Percentiles rank a stretch among this genome's conserved stretches.
Conservation (phyloP, 2,329 filamentous ascomycete genomes). For the Aurifilum marmelostoma region DNA sequence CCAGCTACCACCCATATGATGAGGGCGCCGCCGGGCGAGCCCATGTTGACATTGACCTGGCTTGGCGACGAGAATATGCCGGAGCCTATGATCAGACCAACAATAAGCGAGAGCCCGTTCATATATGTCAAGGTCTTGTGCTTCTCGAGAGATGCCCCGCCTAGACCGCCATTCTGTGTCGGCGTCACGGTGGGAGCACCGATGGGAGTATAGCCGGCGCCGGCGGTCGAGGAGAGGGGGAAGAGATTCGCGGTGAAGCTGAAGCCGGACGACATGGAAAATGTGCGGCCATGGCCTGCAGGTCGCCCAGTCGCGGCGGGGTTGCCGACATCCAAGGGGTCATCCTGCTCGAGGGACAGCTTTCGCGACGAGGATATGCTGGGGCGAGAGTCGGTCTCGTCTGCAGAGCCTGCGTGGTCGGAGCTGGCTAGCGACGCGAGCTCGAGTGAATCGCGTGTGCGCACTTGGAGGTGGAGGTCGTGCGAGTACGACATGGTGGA, state of each 20-base stretch:
- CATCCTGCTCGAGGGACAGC: constrained; percentile 84
- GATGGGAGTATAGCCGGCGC: constrained; percentile 77
- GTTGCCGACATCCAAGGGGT: constrained; percentile 71
- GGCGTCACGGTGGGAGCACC: constrained; percentile 70
- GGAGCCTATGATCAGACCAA: constrained; percentile 92
- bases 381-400: constrained; percentile 74
- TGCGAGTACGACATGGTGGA: constrained; percentile 45
- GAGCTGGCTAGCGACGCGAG: constrained; percentile 92
- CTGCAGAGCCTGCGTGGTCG: constrained; percentile 61
- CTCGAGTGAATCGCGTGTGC: constrained; percentile 87
- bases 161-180: constrained; percentile 58
- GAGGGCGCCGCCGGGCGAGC: constrained; percentile 85
- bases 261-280: constrained; percentile 90
- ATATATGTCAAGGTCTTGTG: constrained; percentile 95
- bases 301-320: constrained; percentile 50
- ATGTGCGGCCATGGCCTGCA: constrained; percentile 63
- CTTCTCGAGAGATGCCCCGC: constrained; percentile 85
- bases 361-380: constrained; percentile 91
- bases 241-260: constrained; percentile 95
- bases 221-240: constrained; percentile 81
- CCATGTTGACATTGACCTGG: constrained; percentile 88
- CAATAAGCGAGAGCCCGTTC: constrained; percentile 87
- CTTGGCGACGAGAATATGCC: constrained; percentile 96
- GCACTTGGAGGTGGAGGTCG: constrained; percentile 47
- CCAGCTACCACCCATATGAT: constrained; percentile 92